Conservation (phyloP, 2,329 filamentous ascomycete genomes). For the Cercospora beticola region DNA sequence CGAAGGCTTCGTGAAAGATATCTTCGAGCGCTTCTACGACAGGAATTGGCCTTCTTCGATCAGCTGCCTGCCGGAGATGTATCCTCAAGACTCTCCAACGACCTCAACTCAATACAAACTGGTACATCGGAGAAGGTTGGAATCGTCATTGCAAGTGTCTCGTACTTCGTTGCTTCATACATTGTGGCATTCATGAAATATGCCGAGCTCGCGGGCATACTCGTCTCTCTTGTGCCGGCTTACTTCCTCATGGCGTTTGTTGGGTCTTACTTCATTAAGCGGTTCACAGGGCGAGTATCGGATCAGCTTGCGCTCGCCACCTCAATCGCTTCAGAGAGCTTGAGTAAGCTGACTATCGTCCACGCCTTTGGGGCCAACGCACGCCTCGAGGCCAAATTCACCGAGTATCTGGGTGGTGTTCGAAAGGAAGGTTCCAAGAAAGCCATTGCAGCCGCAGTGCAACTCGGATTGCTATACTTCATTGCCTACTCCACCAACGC, state of each 20-base stretch:
- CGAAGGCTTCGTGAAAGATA: conserved; percentile 63
- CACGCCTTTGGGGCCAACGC: conserved; percentile 56
- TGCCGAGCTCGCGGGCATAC: not conserved
- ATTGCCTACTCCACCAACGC: conserved; percentile 67
- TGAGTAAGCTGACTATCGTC: conserved; percentile 53
- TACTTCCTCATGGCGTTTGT: not conserved
- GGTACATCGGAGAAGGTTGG: not conserved
- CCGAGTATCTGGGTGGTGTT: conserved; percentile 52
- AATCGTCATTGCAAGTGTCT: not conserved
- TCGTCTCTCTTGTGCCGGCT: not conserved
- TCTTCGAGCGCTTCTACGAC: conserved; percentile 57
- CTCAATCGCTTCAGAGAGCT: conserved; percentile 62
- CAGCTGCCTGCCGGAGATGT: conserved; percentile 62
- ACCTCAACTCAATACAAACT: conserved; percentile 53
- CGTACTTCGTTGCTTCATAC: not conserved
- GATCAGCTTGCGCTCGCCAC: conserved; percentile 58
- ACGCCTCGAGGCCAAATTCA: conserved; percentile 61
- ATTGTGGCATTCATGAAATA: not conserved
- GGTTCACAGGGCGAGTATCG: conserved; percentile 52
- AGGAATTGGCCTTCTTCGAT: conserved; percentile 66
- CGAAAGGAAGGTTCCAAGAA: conserved; percentile 59
- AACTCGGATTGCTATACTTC: conserved; percentile 64
- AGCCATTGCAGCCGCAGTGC: conserved; percentile 55
- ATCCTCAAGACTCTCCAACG: conserved; percentile 61
- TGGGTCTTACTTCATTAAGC: conserved; percentile 48